phyloP scores from a whole-genome alignment of 2,329 filamentous ascomycete genomes.

The Neonectria punicea region DNA sequence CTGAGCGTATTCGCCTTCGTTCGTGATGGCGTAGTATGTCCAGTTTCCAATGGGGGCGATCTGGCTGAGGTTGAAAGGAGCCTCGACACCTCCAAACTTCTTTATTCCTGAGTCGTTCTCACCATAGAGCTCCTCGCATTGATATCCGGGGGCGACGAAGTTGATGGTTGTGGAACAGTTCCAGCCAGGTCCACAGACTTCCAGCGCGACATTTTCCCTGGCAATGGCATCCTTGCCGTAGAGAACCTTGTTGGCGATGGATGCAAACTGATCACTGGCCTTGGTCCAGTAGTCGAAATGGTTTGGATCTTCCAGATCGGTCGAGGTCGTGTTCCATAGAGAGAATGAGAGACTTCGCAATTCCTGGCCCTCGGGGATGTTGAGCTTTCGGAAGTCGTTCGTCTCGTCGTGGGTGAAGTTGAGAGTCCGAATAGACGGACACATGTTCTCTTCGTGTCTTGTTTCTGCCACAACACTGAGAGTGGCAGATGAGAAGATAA shows the following conservation, averaged over 20 bases:
- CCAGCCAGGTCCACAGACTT: conserved; percentile 33
- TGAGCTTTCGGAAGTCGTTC: conserved; percentile 15
- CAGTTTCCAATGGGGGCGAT: conserved; percentile 28
- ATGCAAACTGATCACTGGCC: conserved; percentile 1
- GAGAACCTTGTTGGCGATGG: conserved; percentile 31
- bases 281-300: conserved; percentile 34
- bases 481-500: conserved; percentile 36
- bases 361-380: conserved; percentile 4
- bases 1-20: conserved; percentile 29
- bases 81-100: conserved; percentile 1
- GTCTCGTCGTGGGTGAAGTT: conserved; percentile 36
- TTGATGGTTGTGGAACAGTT: conserved; percentile 36
- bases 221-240: conserved; percentile 24
- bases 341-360: conserved; percentile 30
- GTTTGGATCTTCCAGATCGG: not conserved
- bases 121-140: conserved; percentile 31
- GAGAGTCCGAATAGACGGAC: conserved; percentile 32
- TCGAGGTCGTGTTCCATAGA: conserved; percentile 26
- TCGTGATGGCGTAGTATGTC: conserved; percentile 27
- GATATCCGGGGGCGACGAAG: conserved; percentile 35
- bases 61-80: conserved; percentile 31
- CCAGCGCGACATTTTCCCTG: conserved; percentile 12
- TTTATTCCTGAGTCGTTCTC: conserved; percentile 16
- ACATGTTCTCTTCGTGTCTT: conserved; percentile 11
- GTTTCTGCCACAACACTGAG: conserved; percentile 21